Conservation (phyloP, 129 eudicot species). For the Flaveria bidentis region DNA sequence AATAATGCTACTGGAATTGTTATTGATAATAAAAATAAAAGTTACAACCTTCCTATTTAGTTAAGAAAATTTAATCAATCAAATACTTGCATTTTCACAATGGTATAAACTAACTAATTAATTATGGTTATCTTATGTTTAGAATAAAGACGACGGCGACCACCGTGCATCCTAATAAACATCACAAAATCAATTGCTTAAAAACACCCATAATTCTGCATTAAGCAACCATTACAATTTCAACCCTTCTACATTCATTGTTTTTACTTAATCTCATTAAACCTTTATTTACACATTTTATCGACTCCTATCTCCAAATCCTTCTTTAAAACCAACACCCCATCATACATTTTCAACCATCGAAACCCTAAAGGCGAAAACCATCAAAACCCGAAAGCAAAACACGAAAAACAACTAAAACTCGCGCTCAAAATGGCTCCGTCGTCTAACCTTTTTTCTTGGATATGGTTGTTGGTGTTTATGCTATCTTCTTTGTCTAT, state of each 20-base stretch:
- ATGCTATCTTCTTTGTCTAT: neutral
- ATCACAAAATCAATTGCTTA: constrained; percentile 32
- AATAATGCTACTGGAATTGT: too few species aligned
- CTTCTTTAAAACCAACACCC: constrained; percentile 21
- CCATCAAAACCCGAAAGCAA: neutral
- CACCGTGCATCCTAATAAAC: constrained; percentile 36
- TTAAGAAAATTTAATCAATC: too few species aligned
- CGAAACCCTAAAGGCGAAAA: neutral
- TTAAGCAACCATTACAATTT: constrained; percentile 23
- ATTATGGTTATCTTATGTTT: neutral
- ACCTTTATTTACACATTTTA: constrained; percentile 34
- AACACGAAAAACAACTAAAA: constrained; percentile 9
- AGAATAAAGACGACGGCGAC: constrained; percentile 34
- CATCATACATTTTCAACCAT: constrained; percentile 22
- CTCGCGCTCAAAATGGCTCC: constrained; percentile 21
- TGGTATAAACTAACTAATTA: too few species aligned
- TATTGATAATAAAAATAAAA: too few species aligned
- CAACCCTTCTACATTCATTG: constrained; percentile 33
- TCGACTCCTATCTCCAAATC: constrained; percentile 21
- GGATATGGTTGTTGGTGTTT: constrained; percentile 10
- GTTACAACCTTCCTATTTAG: neutral
- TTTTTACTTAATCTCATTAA: constrained; percentile 25
- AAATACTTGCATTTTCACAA: too few species aligned
- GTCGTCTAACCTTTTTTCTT: neutral
- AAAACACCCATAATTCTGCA: constrained; percentile 28